Base-by-base conservation (phyloP, 768 basidiomycete species). In the Phaeolepiota aurea region DNA sequence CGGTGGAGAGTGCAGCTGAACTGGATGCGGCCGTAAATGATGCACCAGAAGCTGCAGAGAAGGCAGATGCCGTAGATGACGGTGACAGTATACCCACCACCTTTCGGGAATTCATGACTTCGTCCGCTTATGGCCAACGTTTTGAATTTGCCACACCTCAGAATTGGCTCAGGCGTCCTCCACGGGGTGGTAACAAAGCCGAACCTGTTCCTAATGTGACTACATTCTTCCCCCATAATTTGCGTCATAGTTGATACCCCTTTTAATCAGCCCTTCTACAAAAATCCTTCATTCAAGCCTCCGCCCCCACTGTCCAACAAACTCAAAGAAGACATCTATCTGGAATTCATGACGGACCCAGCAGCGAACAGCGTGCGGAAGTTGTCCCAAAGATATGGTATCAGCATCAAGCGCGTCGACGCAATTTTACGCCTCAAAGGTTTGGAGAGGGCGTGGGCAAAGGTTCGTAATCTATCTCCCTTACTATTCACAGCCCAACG, bases 351-450 rank as follows among this genome's bases (percentile, higher is more conserved):
- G 64, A 30, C 40, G n/a, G 62, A 85, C 48, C 83, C 82, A 0
- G 45, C 66, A 18, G 44, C 52, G 23, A 76, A 82, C 51, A 75
- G 63, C 40, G 68, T 81, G 21, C 74, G 85, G 16, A 60, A 54
- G 7, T 68, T 91, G 9, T 72, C 87, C n/a, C 59, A 69, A 35
- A 69, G 63, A 33, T 76, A 78, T 59, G 73, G 79, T 40, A 49
- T 89, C 31, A 80, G 84, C 49, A 62, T 89, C 45, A 82, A 83
- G 56, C 84, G 91, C 32, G 69, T 92, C 14, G 80, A 89, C 39
- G 90, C 90, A 0, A 82, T 92, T 38, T 58, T 94, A 23, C 72
- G 87, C 20, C 61, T 94, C 48, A 91, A 93, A 58, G 81, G 81
- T 25, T 63, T 87, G 48, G 89, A 92, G 54, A 59, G 64, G 38